Percentiles rank a stretch among this genome's conserved stretches.
Evolutionary conservation across 441 rosid genomes (phyloP).

Genomic region (Metrosideros polymorpha): DNA sequence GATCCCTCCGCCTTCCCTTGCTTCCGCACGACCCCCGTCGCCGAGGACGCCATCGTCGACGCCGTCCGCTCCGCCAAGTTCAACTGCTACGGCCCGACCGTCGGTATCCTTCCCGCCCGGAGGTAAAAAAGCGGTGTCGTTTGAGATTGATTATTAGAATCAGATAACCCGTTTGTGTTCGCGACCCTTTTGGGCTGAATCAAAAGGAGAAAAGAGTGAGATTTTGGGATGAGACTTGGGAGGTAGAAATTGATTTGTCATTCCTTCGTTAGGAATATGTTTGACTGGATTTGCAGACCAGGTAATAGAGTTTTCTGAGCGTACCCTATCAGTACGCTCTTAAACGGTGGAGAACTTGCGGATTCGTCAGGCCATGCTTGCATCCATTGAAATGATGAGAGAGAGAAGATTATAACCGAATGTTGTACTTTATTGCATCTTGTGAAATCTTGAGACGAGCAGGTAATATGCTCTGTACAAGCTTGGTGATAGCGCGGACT

Average conservation of each 20-base stretch:
- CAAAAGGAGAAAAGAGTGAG: background rate
- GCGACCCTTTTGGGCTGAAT: background rate
- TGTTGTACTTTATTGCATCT: background rate
- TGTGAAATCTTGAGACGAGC: background rate
- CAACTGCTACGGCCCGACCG: conserved; percentile 28
- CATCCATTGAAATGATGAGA: too few relatives aligned
- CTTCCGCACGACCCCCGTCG: conserved; percentile 24
- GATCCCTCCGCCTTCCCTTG: conserved; percentile 48
- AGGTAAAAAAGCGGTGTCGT: conserved; percentile 4
- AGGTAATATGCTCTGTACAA: background rate
- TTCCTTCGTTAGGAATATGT: background rate
- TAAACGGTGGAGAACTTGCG: too few relatives aligned
- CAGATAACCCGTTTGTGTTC: background rate
- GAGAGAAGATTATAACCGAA: too few relatives aligned
- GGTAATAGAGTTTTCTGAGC: too few relatives aligned
- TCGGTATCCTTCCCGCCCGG: conserved; percentile 36
- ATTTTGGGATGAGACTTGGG: background rate
- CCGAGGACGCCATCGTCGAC: conserved; percentile 36
- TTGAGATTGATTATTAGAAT: background rate
- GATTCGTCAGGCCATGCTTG: too few relatives aligned
- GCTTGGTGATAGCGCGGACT: too few relatives aligned
- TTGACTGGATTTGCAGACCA: background rate
- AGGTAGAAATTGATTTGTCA: background rate
- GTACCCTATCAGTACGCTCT: too few relatives aligned
- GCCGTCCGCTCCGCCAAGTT: conserved; percentile 27